phyloP scores from a whole-genome alignment of 306 rosid species.

The Fagus crenata region DNA sequence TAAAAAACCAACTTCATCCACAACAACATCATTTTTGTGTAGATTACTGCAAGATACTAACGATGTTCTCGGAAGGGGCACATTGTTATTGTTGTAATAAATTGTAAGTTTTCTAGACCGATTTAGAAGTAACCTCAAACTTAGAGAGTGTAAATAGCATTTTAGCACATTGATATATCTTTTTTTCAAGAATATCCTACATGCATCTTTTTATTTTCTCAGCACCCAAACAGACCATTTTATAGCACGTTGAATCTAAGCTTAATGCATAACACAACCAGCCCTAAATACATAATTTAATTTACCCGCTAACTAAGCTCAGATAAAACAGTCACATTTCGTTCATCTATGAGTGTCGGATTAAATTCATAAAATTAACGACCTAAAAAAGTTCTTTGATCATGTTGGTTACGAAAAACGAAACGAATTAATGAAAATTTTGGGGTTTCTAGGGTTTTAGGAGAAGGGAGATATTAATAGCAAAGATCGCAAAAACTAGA shows the following conservation, averaged over 20 bases:
- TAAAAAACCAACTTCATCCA: no score
- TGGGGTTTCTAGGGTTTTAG: conserved; percentile 1
- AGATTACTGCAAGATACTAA: no score
- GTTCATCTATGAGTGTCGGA: not conserved
- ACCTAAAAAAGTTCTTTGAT: not conserved
- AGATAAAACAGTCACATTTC: not conserved
- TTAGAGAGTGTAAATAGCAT: no score
- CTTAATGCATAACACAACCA: not conserved
- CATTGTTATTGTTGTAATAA: no score
- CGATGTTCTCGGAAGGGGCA: no score
- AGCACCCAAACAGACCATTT: not conserved
- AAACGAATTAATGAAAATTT: not conserved
- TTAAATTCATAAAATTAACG: not conserved
- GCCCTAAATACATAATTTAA: not conserved
- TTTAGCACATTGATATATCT: no score
- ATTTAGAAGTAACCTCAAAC: no score
- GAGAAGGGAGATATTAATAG: not conserved
- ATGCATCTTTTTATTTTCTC: not conserved
- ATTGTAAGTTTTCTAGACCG: no score
- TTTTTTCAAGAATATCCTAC: no score
- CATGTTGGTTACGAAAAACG: not conserved
- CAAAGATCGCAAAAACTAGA: not conserved
- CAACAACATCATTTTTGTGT: no score
- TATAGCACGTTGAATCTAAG: not conserved
- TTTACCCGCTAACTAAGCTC: not conserved